These are phyloP conservation scores for Prototheca cutis DNA, from an alignment of 163 green algal genomes.

Conservation along the genomic window DNA sequence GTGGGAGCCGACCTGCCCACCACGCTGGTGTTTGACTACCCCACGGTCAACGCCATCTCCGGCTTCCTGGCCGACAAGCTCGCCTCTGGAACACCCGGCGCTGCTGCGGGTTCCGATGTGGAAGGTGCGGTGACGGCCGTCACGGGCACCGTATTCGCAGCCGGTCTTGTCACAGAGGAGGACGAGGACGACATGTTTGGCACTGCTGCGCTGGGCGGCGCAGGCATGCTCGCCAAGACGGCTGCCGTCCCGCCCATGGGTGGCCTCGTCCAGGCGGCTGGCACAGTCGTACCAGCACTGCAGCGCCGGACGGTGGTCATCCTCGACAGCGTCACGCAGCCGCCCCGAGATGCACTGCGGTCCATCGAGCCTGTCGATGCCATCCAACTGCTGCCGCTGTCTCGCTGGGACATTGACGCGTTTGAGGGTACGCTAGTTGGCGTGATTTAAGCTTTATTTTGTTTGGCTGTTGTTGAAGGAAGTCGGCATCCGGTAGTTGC, in stretches of 20 bases:
- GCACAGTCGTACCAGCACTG: too few species aligned
- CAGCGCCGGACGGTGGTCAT: background rate
- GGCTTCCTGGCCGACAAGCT: slow-evolving; percentile 11
- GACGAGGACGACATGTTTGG: background rate
- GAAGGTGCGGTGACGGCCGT: slow-evolving; percentile 4
- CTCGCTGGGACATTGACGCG: slow-evolving; percentile 28
- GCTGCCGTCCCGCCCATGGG: too few species aligned
- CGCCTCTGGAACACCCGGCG: too few species aligned
- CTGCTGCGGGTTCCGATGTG: too few species aligned
- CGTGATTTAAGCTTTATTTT: background rate
- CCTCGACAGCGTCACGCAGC: slow-evolving; percentile 2
- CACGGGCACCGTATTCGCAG: too few species aligned
- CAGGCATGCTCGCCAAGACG: background rate
- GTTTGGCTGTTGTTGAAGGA: too few species aligned
- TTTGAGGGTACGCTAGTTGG: background rate
- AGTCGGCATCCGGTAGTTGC: too few species aligned
- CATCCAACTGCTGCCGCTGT: slow-evolving; percentile 14
- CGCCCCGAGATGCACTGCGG: slow-evolving; percentile 4
- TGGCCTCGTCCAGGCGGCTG: too few species aligned
- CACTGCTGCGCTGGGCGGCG: background rate
- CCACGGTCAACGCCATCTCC: slow-evolving; percentile 21
- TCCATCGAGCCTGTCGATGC: slow-evolving; percentile 10
- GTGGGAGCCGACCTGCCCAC: slow-evolving; percentile 38
- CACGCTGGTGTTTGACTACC: slow-evolving; percentile 72
- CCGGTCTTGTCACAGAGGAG: too few species aligned